A percentile compares a stretch with the other conserved stretches of the same genome.
phyloP scores from a whole-genome alignment of 73 alveolate species.

The Loxodes magnus region DNA sequence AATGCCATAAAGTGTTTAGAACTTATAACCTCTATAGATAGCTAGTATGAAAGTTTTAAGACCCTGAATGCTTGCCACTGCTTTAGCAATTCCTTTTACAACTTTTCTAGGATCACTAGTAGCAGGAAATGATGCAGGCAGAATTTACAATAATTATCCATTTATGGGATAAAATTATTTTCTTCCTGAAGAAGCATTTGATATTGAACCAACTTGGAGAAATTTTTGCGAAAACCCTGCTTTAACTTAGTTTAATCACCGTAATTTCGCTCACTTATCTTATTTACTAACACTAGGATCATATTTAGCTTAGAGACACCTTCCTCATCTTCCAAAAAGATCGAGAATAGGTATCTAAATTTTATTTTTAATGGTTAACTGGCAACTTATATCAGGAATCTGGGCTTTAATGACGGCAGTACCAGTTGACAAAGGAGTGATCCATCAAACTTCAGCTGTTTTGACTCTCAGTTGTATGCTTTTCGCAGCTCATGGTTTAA shows the following conservation, averaged over 20 bases:
- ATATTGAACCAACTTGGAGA: constrained; percentile 42
- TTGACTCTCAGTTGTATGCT: too few relatives aligned
- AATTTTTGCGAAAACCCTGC: constrained; percentile 66
- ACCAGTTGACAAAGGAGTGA: constrained; percentile 13
- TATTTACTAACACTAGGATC: constrained; percentile 18
- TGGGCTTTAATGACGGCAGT: constrained; percentile 17
- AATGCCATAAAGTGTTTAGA: too few relatives aligned
- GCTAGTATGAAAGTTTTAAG: too few relatives aligned
- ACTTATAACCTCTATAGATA: too few relatives aligned
- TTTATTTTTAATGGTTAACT: constrained; percentile 9
- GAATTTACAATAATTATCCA: constrained; percentile 70
- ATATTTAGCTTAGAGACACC: neutral
- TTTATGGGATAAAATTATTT: constrained; percentile 49
- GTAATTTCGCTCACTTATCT: constrained; percentile 63
- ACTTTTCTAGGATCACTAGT: constrained; percentile 28
- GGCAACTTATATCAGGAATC: constrained; percentile 19
- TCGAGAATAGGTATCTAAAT: constrained; percentile 9
- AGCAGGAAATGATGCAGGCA: constrained; percentile 81
- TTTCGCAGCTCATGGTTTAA: too few relatives aligned
- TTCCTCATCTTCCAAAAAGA: constrained; percentile 17
- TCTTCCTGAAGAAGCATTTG: constrained; percentile 33
- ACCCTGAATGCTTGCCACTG: too few relatives aligned
- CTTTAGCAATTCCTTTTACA: neutral
- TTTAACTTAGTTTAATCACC: constrained; percentile 58
- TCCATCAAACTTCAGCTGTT: constrained; percentile 27